A percentile compares a stretch with the other conserved stretches of the same genome.
phyloP scores from a whole-genome alignment of 768 basidiomycete species.

The Fistulinella prunicolor region DNA sequence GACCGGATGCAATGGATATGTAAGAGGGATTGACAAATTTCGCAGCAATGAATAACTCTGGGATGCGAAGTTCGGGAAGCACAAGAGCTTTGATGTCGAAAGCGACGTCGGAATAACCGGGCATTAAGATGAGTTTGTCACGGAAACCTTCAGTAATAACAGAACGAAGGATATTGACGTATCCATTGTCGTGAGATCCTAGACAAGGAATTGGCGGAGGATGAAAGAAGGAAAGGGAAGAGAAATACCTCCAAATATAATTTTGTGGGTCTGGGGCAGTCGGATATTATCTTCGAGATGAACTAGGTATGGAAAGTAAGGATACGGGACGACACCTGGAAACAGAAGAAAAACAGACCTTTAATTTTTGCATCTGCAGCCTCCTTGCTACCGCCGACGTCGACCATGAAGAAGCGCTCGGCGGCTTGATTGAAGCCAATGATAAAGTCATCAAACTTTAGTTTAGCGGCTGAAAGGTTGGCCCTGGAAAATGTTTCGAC shows the following conservation, averaged over 20 bases:
- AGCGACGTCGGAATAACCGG: conserved; percentile 61
- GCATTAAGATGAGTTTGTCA: conserved; percentile 62
- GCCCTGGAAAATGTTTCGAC: conserved; percentile 44
- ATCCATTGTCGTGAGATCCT: conserved; percentile 77
- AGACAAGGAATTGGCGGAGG: conserved; percentile 1
- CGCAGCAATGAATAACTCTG: conserved; percentile 57
- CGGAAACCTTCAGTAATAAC: conserved; percentile 63
- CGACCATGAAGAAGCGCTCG: conserved; percentile 64
- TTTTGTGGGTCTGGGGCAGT: conserved; percentile 60
- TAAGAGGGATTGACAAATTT: conserved; percentile 42
- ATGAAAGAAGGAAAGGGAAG: conserved; percentile 3
- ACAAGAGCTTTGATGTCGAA: conserved; percentile 53
- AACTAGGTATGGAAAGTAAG: conserved; percentile 29
- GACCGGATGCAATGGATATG: conserved; percentile 21
- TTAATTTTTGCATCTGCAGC: conserved; percentile 75
- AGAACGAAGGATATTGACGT: conserved; percentile 58
- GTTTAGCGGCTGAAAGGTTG: conserved; percentile 33
- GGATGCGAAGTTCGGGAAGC: conserved; percentile 51
- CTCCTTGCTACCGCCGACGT: conserved; percentile 70
- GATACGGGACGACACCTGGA: not conserved
- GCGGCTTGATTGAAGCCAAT: conserved; percentile 69
- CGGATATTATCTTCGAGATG: conserved; percentile 41
- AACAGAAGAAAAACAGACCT: conserved; percentile 37
- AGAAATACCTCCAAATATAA: conserved; percentile 63
- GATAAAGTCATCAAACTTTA: conserved; percentile 60